These are phyloP conservation scores for Starmerella potacharoeniae DNA, from an alignment of 805 yeast genomes.

Conservation along the genomic window DNA sequence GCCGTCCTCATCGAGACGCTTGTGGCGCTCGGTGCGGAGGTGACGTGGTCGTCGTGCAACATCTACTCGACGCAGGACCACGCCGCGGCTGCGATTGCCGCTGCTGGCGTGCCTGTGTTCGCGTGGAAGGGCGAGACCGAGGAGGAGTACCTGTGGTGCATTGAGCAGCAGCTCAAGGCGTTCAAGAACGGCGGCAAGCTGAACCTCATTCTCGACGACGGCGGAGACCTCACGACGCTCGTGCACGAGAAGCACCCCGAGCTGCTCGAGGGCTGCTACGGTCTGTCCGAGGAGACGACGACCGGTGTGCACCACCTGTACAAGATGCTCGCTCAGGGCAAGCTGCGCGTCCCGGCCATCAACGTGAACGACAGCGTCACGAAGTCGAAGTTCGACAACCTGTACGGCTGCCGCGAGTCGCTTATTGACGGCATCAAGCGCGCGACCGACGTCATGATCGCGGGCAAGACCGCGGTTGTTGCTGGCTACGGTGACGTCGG, in stretches of 20 bases:
- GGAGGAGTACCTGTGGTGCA: slow-evolving; percentile 98
- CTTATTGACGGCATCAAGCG: slow-evolving; percentile 97
- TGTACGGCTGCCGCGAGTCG: slow-evolving; percentile 99
- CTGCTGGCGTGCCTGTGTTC: slow-evolving; percentile 96
- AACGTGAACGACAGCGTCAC: slow-evolving; percentile 98
- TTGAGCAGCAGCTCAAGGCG: slow-evolving; percentile 96
- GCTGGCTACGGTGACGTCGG: slow-evolving; percentile 99
- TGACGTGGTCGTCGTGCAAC: slow-evolving; percentile 99
- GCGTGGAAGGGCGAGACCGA: slow-evolving; percentile 99
- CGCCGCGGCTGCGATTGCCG: slow-evolving; percentile 99
- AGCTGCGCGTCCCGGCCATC: slow-evolving; percentile 96
- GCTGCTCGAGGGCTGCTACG: slow-evolving; percentile 87
- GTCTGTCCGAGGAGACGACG: slow-evolving; percentile 97
- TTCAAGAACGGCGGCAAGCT: slow-evolving; percentile 92
- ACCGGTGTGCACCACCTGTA: slow-evolving; percentile 99
- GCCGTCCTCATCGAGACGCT: slow-evolving; percentile 97
- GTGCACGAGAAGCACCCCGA: slow-evolving; percentile 98
- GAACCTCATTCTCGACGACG: slow-evolving; percentile 96
- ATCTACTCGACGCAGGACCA: slow-evolving; percentile 99
- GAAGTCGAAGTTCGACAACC: slow-evolving; percentile 97
- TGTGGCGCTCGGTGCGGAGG: slow-evolving; percentile 97
- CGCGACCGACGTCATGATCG: slow-evolving; percentile 99
- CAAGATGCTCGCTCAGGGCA: slow-evolving; percentile 82
- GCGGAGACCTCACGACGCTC: slow-evolving; percentile 95
- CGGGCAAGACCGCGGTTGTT: slow-evolving; percentile 97